Conservation (phyloP, 192 early-diverging fungal species). For the Podila minutissima region DNA sequence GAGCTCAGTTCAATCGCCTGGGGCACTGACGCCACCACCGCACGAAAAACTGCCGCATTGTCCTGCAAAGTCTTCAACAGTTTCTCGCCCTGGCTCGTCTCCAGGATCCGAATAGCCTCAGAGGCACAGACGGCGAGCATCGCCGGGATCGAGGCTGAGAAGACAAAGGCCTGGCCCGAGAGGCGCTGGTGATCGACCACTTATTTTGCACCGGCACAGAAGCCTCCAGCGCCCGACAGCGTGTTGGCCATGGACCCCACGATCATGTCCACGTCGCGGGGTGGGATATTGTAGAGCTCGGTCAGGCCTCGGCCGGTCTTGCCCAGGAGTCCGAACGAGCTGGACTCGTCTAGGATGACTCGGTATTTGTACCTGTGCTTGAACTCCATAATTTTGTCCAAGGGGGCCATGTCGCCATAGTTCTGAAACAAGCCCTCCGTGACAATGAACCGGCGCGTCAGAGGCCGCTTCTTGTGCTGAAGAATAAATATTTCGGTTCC, state of each 20-base stretch:
- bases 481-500: neutral
- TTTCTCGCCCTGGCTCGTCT: conserved; percentile 52
- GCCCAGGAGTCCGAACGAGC: conserved; percentile 90
- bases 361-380: conserved; percentile 98
- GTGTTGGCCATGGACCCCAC: conserved; percentile 84
- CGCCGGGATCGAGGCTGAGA: conserved; percentile 94
- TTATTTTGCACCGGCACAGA: conserved; percentile 88
- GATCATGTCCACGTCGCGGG: conserved; percentile 89
- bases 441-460: conserved; percentile 94
- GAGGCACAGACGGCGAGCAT: conserved; percentile 90
- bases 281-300: conserved; percentile 81
- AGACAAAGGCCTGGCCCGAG: conserved; percentile 90
- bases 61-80: conserved; percentile 66
- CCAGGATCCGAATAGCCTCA: conserved; percentile 78
- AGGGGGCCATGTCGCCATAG: conserved; percentile 85
- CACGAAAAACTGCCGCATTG: conserved; percentile 72
- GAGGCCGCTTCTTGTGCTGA: conserved; percentile 74
- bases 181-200: conserved; percentile 92
- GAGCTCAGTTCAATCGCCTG: conserved; percentile 62
- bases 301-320: conserved; percentile 86
- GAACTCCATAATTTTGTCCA: conserved; percentile 83
- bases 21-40: conserved; percentile 52
- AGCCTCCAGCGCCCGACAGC: conserved; percentile 88
- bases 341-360: conserved; percentile 92
- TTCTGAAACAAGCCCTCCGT: conserved; percentile 92